phyloP scores from a whole-genome alignment of 2,329 filamentous ascomycete species.

The Botrytis byssoidea region DNA sequence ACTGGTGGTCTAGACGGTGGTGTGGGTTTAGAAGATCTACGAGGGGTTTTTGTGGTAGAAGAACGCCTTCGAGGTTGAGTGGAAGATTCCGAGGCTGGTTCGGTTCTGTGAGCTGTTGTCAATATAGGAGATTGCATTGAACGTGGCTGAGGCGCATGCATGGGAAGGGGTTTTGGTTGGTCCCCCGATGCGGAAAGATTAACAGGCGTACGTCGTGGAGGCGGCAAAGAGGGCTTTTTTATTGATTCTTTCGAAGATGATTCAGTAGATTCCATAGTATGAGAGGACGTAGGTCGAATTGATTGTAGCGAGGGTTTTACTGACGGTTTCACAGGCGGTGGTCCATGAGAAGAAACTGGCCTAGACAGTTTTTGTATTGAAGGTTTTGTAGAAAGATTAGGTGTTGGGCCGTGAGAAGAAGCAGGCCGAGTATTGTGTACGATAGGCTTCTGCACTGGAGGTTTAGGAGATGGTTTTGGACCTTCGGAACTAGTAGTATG shows the following conservation, averaged over 20 bases:
- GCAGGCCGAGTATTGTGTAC: background rate
- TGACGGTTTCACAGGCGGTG: background rate
- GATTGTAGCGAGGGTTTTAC: constrained; percentile 7
- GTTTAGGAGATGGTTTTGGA: background rate
- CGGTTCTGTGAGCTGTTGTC: background rate
- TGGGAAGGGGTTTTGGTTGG: background rate
- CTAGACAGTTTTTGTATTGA: background rate
- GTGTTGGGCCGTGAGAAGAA: background rate
- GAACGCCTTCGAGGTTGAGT: background rate
- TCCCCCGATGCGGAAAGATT: background rate
- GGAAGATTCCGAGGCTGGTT: background rate
- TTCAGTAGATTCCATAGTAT: background rate
- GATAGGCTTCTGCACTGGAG: background rate
- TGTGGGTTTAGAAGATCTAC: constrained; percentile 2
- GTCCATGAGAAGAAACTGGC: background rate
- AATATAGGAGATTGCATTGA: constrained; percentile 3
- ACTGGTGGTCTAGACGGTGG: constrained; percentile 17
- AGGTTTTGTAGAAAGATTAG: background rate
- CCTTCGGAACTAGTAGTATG: background rate
- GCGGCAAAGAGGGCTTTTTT: background rate
- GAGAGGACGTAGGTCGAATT: background rate
- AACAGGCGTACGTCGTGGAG: background rate
- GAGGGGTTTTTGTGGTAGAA: constrained; percentile 5
- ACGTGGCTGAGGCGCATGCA: background rate
- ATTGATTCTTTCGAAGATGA: background rate